Conservation (phyloP, 495 filamentous ascomycete species). For the Evernia prunastri region DNA sequence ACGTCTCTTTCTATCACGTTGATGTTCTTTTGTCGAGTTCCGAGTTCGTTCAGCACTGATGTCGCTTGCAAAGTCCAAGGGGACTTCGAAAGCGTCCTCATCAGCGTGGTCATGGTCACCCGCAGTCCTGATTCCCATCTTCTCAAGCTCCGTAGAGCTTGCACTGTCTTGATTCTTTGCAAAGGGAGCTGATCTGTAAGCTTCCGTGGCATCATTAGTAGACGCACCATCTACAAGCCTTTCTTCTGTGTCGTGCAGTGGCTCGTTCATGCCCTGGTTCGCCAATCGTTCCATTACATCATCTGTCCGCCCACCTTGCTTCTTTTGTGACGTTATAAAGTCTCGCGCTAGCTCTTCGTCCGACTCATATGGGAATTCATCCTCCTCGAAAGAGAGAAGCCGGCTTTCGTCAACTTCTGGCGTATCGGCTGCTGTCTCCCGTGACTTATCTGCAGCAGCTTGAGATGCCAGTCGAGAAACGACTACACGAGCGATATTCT, state of each 20-base stretch:
- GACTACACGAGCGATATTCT: slow-evolving; percentile 42
- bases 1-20: slow-evolving; percentile 29
- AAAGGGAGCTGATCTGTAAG: not conserved
- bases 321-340: slow-evolving; percentile 25
- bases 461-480: slow-evolving; percentile 14
- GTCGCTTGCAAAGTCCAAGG: slow-evolving; percentile 24
- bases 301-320: slow-evolving; percentile 24
- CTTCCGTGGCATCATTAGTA: not conserved
- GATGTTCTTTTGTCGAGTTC: slow-evolving; percentile 15
- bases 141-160: slow-evolving; percentile 22
- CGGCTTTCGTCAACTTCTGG: slow-evolving; percentile 45
- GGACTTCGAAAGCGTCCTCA: slow-evolving; percentile 31
- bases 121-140: slow-evolving; percentile 26
- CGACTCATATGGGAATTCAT: slow-evolving; percentile 44
- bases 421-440: slow-evolving; percentile 23
- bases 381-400: slow-evolving; percentile 42
- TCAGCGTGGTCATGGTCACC: slow-evolving; percentile 18
- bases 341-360: slow-evolving; percentile 44
- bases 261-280: slow-evolving; percentile 23
- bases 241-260: slow-evolving; percentile 22
- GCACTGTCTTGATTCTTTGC: slow-evolving; percentile 11
- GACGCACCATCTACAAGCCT: slow-evolving; percentile 17
- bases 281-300: slow-evolving; percentile 16
- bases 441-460: slow-evolving; percentile 8
- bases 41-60: slow-evolving; percentile 16